Conservation (phyloP, 129 eudicot species). For the Gnaphalium uliginosum region DNA sequence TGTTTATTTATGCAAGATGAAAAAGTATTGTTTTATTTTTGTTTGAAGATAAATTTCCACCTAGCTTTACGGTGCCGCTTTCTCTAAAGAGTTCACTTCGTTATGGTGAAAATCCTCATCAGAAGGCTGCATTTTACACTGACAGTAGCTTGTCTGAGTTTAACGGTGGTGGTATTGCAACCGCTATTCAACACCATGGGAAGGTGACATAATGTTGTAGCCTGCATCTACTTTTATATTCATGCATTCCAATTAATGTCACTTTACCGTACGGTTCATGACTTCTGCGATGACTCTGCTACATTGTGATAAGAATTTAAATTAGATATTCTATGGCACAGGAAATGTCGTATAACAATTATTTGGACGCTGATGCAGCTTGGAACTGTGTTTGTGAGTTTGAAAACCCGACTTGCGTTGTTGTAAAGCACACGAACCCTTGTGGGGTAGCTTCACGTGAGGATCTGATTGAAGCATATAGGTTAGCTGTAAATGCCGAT, state of each 20-base stretch:
- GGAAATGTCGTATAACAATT: slow-evolving; percentile 98
- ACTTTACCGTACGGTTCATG: neutral
- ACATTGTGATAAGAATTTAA: neutral
- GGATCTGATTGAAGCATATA: slow-evolving; percentile 86
- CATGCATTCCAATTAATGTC: neutral
- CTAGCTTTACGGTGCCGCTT: slow-evolving; percentile 72
- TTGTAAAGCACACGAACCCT: slow-evolving; percentile 96
- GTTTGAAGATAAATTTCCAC: slow-evolving; percentile 70
- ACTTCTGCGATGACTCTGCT: neutral
- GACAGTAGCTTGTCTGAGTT: slow-evolving; percentile 88
- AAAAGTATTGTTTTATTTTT: slow-evolving; percentile 20
- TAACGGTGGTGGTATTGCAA: slow-evolving; percentile 95
- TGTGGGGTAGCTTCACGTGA: slow-evolving; percentile 98
- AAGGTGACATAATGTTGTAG: slow-evolving; percentile 50
- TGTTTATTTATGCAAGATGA: neutral
- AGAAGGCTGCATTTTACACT: slow-evolving; percentile 89
- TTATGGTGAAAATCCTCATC: slow-evolving; percentile 99
- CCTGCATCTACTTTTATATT: neutral
- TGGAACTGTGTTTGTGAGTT: slow-evolving; percentile 98
- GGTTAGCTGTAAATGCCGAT: slow-evolving; percentile 91
- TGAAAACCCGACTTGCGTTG: slow-evolving; percentile 82
- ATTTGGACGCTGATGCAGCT: slow-evolving; percentile 97
- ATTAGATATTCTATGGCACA: slow-evolving; percentile 29
- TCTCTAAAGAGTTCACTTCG: slow-evolving; percentile 83
- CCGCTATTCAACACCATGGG: slow-evolving; percentile 94